Evolutionary conservation across 192 early-diverging fungal species (phyloP).

Genomic region (Kickxella alabastrina): DNA sequence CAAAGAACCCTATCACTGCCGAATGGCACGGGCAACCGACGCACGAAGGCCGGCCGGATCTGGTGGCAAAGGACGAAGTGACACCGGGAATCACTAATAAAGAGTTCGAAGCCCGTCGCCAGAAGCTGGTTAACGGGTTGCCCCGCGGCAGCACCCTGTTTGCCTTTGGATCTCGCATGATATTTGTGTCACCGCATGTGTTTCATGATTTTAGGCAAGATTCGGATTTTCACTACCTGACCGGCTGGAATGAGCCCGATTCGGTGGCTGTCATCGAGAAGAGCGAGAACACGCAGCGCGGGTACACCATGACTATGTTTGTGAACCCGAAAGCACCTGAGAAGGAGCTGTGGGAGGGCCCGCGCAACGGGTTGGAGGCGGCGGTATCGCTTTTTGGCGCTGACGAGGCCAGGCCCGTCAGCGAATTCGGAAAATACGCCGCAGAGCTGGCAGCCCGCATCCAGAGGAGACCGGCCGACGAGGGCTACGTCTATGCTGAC

Average conservation of each 20-base stretch:
- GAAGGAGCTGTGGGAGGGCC: constrained; percentile 90
- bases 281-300: constrained; percentile 28
- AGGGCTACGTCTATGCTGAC: constrained; percentile 20
- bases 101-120: constrained; percentile 80
- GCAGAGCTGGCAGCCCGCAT: constrained; percentile 11
- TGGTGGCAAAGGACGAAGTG: constrained; percentile 70
- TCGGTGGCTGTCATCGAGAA: constrained; percentile 67
- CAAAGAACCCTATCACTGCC: constrained; percentile 37
- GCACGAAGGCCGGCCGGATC: constrained; percentile 76
- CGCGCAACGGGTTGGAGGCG: constrained; percentile 75
- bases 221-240: constrained; percentile 86
- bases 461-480: constrained; percentile 2
- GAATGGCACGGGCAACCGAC: constrained; percentile 74
- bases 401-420: constrained; percentile 56
- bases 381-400: constrained; percentile 76
- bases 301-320: constrained; percentile 84
- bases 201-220: constrained; percentile 95
- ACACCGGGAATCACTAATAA: constrained; percentile 70
- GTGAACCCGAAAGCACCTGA: constrained; percentile 70
- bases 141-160: constrained; percentile 68
- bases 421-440: constrained; percentile 21
- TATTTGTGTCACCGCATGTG: constrained; percentile 85
- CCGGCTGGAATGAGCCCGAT: constrained; percentile 92
- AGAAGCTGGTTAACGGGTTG: constrained; percentile 56
- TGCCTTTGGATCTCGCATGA: constrained; percentile 67